These are phyloP conservation scores for Leishmania mexicana DNA, from an alignment of 208 protist genomes.

Conservation along the genomic window DNA sequence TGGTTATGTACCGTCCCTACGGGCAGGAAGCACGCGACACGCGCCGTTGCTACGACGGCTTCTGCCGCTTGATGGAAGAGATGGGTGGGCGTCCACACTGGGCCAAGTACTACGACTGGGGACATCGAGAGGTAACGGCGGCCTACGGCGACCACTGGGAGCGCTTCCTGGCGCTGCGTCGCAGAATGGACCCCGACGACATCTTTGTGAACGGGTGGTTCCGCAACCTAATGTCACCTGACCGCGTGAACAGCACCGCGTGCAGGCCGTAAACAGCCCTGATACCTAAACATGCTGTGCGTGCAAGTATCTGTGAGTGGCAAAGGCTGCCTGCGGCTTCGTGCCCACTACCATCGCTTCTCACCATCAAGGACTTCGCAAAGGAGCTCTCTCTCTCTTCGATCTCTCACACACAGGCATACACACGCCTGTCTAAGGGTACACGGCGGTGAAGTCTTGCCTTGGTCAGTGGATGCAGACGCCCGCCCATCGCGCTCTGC, in stretches of 20 bases:
- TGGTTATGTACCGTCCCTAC: conserved; percentile 85
- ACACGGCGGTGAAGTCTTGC: background rate
- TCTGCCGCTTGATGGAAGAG: conserved; percentile 54
- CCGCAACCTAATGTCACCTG: conserved; percentile 45
- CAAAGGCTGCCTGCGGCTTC: background rate
- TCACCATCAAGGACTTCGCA: background rate
- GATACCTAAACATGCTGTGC: background rate
- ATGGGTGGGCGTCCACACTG: conserved; percentile 82
- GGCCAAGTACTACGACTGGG: conserved; percentile 83
- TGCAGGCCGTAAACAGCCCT: background rate
- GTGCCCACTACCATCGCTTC: background rate
- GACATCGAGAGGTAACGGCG: conserved; percentile 31
- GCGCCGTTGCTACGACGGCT: conserved; percentile 62
- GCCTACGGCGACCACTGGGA: conserved; percentile 69
- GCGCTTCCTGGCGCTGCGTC: conserved; percentile 55
- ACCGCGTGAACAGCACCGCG: conserved; percentile 39
- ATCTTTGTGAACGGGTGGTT: conserved; percentile 79
- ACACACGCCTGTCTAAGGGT: background rate
- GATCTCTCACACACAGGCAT: too few species aligned
- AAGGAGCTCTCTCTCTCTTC: too few species aligned
- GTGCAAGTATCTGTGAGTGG: too few species aligned
- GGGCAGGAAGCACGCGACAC: conserved; percentile 57
- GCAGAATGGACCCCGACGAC: conserved; percentile 55
- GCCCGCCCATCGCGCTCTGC: background rate
- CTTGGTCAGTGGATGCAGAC: background rate